Conservation (phyloP, 148 eudicot species). For the Rhododendron ferrugineum region DNA sequence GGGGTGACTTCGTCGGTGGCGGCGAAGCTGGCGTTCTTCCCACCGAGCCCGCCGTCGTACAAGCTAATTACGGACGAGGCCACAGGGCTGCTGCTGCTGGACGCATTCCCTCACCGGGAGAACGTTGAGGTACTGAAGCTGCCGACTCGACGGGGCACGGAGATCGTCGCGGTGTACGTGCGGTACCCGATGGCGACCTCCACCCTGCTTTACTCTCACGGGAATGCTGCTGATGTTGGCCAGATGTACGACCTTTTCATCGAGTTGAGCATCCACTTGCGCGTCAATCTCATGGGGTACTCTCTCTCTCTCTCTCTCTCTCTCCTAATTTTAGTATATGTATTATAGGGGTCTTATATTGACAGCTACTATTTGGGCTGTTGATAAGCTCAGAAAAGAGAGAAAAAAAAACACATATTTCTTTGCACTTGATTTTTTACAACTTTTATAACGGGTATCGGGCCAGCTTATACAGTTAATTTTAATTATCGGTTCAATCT, state of each 20-base stretch:
- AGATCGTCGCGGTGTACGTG: slow-evolving; percentile 75
- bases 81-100: slow-evolving; percentile 52
- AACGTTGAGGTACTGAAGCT: slow-evolving; percentile 82
- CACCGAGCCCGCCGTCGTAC: slow-evolving; percentile 85
- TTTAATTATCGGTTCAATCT: not conserved
- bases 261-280: slow-evolving; percentile 82
- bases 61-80: slow-evolving; percentile 48
- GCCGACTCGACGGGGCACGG: slow-evolving; percentile 59
- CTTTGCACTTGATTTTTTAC: no score
- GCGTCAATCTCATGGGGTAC: slow-evolving; percentile 82
- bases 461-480: not conserved
- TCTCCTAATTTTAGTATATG: not conserved
- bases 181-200: slow-evolving; percentile 82
- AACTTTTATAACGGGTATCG: not conserved
- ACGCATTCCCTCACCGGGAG: slow-evolving; percentile 77
- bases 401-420: no score
- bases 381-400: no score
- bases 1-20: slow-evolving; percentile 99
- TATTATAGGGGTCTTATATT: no score
- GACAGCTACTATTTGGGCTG: no score
- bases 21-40: slow-evolving; percentile 90
- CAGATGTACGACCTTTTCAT: slow-evolving; percentile 96
- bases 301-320: not conserved
- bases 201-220: slow-evolving; percentile 90
- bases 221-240: slow-evolving; percentile 95